Evolutionary conservation across 805 yeast species (phyloP), one percentile per base, ranked within the genome.

Genomic region (Candida stauntonica): DNA sequence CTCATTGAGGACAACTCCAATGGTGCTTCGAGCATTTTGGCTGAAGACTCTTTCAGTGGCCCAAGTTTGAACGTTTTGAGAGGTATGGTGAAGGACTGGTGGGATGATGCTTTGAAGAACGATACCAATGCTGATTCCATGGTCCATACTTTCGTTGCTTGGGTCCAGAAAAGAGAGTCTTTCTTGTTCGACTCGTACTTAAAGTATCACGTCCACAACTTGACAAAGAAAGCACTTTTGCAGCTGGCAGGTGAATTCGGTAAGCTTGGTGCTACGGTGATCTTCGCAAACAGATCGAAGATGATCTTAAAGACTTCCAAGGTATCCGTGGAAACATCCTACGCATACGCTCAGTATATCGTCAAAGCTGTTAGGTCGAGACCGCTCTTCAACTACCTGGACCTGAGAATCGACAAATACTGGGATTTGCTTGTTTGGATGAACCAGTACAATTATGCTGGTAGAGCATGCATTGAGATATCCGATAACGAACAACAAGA

Each of bases 361-460:
- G 71, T 85, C 19, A 81, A 83, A 47, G 79, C 94, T 2, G 77
- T 86, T 3, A 69, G 96, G 52, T 70, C 87, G 0, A 84, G 80
- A 50, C 91, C 95, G 0, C 61, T 88, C 47, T 93, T 93, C 64
- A 78, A 81, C 48, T 88, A 79, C 57, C 64, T 93, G 48, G 97
- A 89, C 49, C 62, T 93, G 47, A 63, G 66, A 16, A 81, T 91
- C 29, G 72, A 68, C 11, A 79, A 77, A 52, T 88, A 86, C 55
- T 93, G 99, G 99, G 97, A 93, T 58, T 54, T 82, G n/a, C 64
- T 93, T 46, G 64, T 93, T 2, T 94, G 97, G 98, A 85, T 91
- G 95, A 96, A 93, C 57, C 80, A 82, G 50, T 77, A 75, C 52
- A 93, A 93, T 55, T 88, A 71, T 60, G 84, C 94, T 30, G 99